Evolutionary conservation across 495 filamentous ascomycete species (phyloP).

Genomic region (Astrothelium macrocarpum): DNA sequence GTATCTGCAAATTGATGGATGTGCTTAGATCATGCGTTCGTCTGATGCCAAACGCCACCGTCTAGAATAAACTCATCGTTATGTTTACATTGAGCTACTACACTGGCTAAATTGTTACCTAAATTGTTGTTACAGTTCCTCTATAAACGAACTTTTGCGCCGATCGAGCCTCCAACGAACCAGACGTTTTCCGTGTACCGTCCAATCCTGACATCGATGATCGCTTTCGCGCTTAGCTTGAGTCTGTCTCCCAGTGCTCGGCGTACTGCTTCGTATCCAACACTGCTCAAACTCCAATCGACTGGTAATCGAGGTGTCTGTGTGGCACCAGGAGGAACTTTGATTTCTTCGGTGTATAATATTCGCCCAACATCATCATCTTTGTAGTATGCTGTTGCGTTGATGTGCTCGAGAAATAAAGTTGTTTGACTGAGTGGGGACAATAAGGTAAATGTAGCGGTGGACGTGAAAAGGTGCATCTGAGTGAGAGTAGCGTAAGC

Average conservation of each 20-base stretch:
- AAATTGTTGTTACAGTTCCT: not conserved
- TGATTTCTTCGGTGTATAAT: slow-evolving; percentile 60
- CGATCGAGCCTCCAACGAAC: slow-evolving; percentile 65
- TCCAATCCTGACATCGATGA: slow-evolving; percentile 60
- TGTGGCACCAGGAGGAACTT: slow-evolving; percentile 56
- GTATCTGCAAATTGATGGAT: not conserved
- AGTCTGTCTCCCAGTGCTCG: slow-evolving; percentile 76
- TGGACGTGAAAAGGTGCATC: slow-evolving; percentile 77
- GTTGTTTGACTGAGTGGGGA: slow-evolving; percentile 66
- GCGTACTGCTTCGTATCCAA: slow-evolving; percentile 72
- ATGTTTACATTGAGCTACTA: not conserved
- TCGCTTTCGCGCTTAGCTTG: slow-evolving; percentile 68
- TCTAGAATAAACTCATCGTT: not conserved
- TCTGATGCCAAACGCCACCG: not conserved
- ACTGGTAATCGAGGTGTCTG: slow-evolving; percentile 71
- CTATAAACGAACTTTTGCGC: slow-evolving; percentile 57
- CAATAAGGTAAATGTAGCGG: slow-evolving; percentile 70
- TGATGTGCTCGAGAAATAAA: slow-evolving; percentile 63
- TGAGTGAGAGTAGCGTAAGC: slow-evolving; percentile 17
- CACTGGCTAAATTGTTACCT: not conserved
- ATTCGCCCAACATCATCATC: slow-evolving; percentile 69
- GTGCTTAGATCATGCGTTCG: not conserved
- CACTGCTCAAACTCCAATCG: slow-evolving; percentile 59
- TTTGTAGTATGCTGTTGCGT: slow-evolving; percentile 79
- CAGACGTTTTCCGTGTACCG: slow-evolving; percentile 59